Percentiles rank a stretch among this genome's conserved stretches.
Conservation (phyloP, 1,139 yeast genomes). For the Meyerozyma elateridarum region DNA sequence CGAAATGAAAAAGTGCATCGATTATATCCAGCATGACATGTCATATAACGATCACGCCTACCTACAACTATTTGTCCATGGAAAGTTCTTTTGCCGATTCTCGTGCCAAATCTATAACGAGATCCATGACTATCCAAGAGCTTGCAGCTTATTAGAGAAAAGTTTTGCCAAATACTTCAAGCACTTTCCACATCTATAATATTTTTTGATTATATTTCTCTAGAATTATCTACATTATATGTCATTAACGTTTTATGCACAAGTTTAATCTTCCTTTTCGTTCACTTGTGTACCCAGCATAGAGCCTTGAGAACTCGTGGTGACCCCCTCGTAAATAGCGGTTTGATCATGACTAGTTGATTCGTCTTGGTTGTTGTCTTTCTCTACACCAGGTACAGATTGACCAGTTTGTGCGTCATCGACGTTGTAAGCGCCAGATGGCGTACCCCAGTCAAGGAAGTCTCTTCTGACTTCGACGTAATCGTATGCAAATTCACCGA, state of each 20-base stretch:
- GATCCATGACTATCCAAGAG: conserved; percentile 11
- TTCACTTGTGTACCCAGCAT: not conserved
- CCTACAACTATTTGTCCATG: conserved; percentile 11
- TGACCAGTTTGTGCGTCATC: not conserved
- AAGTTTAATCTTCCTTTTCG: conserved; percentile 1
- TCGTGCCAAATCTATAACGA: conserved; percentile 14
- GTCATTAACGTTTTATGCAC: not conserved
- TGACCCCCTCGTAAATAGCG: conserved; percentile 2
- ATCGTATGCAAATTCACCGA: conserved; percentile 97
- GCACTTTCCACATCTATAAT: not conserved
- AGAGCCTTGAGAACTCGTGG: conserved; percentile 2
- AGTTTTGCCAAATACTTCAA: conserved; percentile 4
- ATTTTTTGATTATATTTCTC: too few species aligned
- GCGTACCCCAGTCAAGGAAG: conserved; percentile 59
- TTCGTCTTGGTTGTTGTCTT: not conserved
- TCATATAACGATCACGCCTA: conserved; percentile 8
- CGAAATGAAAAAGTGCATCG: not conserved
- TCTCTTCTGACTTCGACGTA: conserved; percentile 96
- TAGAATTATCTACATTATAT: not conserved
- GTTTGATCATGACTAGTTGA: too few species aligned
- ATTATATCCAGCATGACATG: conserved; percentile 4
- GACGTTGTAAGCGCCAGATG: not conserved
- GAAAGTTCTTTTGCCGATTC: conserved; percentile 9
- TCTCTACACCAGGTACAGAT: not conserved
- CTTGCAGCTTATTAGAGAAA: conserved; percentile 8